Evolutionary conservation across 768 basidiomycete species (phyloP).

Genomic region (Boletus sensibilis): DNA sequence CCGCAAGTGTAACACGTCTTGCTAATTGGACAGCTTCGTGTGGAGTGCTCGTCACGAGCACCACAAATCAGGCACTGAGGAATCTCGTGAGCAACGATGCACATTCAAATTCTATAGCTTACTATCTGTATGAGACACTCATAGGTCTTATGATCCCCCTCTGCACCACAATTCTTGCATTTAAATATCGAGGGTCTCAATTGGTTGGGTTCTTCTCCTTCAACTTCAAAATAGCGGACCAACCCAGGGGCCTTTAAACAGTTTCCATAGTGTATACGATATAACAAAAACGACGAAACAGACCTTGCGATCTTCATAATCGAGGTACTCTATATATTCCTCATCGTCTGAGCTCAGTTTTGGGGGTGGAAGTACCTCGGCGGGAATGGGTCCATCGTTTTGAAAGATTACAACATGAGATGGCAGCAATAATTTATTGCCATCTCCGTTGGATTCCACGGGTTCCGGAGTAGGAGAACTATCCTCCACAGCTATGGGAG

Average conservation of each 20-base stretch:
- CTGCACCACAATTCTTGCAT: constrained; percentile 77
- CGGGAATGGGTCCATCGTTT: constrained; percentile 34
- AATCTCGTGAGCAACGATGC: constrained; percentile 2
- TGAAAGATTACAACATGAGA: constrained; percentile 62
- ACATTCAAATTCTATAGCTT: constrained; percentile 26
- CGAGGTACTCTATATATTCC: constrained; percentile 75
- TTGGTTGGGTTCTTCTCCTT: constrained; percentile 37
- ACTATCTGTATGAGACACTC: constrained; percentile 77
- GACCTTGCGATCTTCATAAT: constrained; percentile 66
- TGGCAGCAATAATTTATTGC: constrained; percentile 52
- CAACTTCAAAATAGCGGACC: constrained; percentile 64
- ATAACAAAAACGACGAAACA: constrained; percentile 14
- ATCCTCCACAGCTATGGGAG: constrained; percentile 31
- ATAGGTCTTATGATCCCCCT: constrained; percentile 64
- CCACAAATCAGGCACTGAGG: constrained; percentile 78
- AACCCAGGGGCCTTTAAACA: constrained; percentile 44
- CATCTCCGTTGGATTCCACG: constrained; percentile 19
- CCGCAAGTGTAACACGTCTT: constrained; percentile 80
- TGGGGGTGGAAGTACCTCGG: constrained; percentile 46
- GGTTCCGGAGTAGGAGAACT: constrained; percentile 8
- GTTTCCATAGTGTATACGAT: neutral
- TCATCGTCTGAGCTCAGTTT: constrained; percentile 50
- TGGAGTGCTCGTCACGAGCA: constrained; percentile 74
- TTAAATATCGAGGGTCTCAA: constrained; percentile 48
- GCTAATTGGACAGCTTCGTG: constrained; percentile 75